These are phyloP conservation scores for Salix viminalis DNA, from an alignment of 345 rosid species.

Conservation along the genomic window DNA sequence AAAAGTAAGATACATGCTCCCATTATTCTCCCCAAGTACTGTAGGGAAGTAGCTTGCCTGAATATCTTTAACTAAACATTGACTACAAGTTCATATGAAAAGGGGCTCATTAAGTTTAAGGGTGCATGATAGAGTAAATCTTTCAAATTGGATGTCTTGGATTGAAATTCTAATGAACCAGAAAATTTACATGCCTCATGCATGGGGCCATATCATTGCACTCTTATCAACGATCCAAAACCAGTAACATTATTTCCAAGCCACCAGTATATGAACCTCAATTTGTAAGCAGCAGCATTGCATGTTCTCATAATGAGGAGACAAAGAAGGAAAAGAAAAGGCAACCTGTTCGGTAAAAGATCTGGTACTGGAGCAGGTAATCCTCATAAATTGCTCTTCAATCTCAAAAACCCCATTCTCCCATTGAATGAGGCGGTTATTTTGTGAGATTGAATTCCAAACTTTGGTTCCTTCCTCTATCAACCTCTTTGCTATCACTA, in stretches of 20 bases:
- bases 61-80: neutral
- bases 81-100: neutral
- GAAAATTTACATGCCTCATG: neutral
- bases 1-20: neutral
- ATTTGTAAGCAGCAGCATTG: neutral
- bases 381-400: conserved; percentile 78
- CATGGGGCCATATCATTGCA: neutral
- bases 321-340: conserved; percentile 4
- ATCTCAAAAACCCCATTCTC: conserved; percentile 63
- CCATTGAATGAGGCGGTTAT: conserved; percentile 68
- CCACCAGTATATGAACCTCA: neutral
- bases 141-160: neutral
- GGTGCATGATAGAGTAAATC: neutral
- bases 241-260: neutral
- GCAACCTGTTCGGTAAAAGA: conserved; percentile 69
- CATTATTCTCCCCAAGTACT: neutral
- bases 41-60: neutral
- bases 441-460: conserved; percentile 70
- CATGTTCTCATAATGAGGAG: neutral
- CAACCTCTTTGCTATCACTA: conserved; percentile 65
- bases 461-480: conserved; percentile 86
- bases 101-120: neutral
- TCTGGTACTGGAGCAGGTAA: conserved; percentile 68
- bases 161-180: neutral
- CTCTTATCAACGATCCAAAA: neutral